Conservation (phyloP, 306 rosid genomes). For the Fragaria ananassa region DNA sequence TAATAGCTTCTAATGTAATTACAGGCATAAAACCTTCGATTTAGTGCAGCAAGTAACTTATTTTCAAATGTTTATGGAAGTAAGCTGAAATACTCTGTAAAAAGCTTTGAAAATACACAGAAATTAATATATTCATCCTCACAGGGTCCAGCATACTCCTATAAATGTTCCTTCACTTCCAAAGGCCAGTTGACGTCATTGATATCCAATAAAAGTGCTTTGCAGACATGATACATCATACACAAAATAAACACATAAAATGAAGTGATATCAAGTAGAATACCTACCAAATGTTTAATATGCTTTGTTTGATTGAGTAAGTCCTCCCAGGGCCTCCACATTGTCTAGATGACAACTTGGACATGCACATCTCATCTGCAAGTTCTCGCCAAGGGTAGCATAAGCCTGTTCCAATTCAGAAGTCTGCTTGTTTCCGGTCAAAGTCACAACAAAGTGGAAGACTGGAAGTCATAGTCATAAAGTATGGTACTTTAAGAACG, state of each 20-base stretch:
- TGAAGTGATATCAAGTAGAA: conserved; percentile 17
- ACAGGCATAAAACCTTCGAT: background rate
- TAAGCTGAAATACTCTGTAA: conserved; percentile 2
- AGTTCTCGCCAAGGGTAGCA: conserved; percentile 56
- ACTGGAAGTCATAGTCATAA: background rate
- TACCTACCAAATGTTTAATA: conserved; percentile 38
- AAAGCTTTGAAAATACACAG: background rate
- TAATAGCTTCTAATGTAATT: conserved; percentile 2
- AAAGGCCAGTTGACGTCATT: background rate
- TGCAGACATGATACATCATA: background rate
- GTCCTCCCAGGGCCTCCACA: conserved; percentile 46
- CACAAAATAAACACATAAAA: conserved; percentile 8
- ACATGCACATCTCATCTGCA: conserved; percentile 66
- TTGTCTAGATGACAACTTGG: conserved; percentile 69
- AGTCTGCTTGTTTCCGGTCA: conserved; percentile 63
- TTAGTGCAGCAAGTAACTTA: background rate
- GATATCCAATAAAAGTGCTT: background rate
- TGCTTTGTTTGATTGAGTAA: conserved; percentile 38
- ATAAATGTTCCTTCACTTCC: conserved; percentile 1
- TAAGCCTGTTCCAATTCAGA: conserved; percentile 51
- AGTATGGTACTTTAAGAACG: background rate
- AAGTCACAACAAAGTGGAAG: conserved; percentile 28
- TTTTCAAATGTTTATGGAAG: background rate
- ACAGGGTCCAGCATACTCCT: conserved; percentile 8
- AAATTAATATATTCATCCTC: conserved; percentile 1